A percentile compares a stretch with the other conserved stretches of the same genome.
These are phyloP conservation scores for Thelonectria rubi DNA, from an alignment of 2,329 filamentous ascomycete species.

Conservation along the genomic window DNA sequence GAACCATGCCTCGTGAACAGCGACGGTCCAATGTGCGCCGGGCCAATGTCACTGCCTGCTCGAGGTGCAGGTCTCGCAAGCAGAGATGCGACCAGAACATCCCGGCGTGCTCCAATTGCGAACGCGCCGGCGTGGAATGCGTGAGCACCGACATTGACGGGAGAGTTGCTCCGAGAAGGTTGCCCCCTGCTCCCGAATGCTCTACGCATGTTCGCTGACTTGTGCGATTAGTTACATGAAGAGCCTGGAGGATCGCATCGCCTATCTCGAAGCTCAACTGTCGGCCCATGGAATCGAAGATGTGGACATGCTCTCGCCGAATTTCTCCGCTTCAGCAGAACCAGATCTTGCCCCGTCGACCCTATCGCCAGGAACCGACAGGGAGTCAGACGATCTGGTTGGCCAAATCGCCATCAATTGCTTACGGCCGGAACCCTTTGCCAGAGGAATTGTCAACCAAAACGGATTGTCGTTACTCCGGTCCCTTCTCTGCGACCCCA, in stretches of 20 bases:
- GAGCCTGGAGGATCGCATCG: not conserved
- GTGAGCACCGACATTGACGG: constrained; percentile 34
- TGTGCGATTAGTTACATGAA: not conserved
- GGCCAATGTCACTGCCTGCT: constrained; percentile 36
- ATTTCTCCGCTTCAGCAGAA: not conserved
- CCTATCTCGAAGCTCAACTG: not conserved
- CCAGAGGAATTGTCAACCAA: constrained; percentile 8
- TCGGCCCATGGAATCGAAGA: not conserved
- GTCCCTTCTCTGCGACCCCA: constrained; percentile 8
- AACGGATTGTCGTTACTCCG: constrained; percentile 10
- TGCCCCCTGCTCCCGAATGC: not conserved
- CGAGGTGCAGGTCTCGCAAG: constrained; percentile 33
- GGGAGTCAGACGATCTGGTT: constrained; percentile 10
- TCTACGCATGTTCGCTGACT: not conserved
- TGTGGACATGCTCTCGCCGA: not conserved
- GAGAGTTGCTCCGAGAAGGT: constrained; percentile 27
- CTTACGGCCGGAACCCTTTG: constrained; percentile 2
- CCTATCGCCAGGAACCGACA: not conserved
- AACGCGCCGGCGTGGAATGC: constrained; percentile 27
- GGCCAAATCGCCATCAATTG: constrained; percentile 14
- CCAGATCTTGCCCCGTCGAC: not conserved
- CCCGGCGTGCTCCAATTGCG: constrained; percentile 33
- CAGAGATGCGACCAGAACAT: constrained; percentile 37
- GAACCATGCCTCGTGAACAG: constrained; percentile 17
- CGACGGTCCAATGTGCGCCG: constrained; percentile 28